Base-by-base conservation (phyloP, 352 stramenopile genomes). In the Peronospora farinosa region DNA sequence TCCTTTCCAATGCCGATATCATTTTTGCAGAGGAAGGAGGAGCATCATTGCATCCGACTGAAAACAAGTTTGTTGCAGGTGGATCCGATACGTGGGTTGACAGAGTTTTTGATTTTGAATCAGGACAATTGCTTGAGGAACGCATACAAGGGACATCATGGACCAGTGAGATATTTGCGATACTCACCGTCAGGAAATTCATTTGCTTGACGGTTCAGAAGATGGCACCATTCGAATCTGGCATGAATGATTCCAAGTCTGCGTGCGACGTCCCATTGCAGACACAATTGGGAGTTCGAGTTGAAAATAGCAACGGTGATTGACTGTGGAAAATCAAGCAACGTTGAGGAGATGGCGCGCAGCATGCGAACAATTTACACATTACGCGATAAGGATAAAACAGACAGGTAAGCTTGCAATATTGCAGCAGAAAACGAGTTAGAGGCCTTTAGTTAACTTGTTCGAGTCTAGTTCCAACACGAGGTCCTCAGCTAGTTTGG, bases 141-240 rank as follows among this genome's bases (percentile, higher is more conserved):
- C n/a, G n/a, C 84, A 59, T 86, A 98, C 72, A 98, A 98, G 74
- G 95, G 96, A 52, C 96, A 98, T 76, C 95, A 98, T 62, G 96
- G 96, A 5, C 96, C 96, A 9, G 89, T 98, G 60, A 78, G 95
- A 50, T 98, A 95, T 88, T 63, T 98, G 56, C 84, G 96, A 35
- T 99, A 98, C 79, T 68, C 83, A 17, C 95, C 96, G 5, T 79
- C 68, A 51, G 96, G 95, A 21, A 81, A 92, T 53, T 94, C 78
- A 17, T 98, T 97, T 68, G 95, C 95, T n/a, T n/a, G 4, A 98
- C 92, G 96, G 96, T 16, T 98, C 86, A 2, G 95, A 99, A 64
- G 96, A 99, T 73, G 96, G 95, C 44, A 98, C 96, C 36, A 98
- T 98, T 73, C 91, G 95, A 57, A 87, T 98, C 49, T 99, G 95